Base-by-base conservation (phyloP, 192 early-diverging fungal genomes). In the Lobulomyces angularis region DNA sequence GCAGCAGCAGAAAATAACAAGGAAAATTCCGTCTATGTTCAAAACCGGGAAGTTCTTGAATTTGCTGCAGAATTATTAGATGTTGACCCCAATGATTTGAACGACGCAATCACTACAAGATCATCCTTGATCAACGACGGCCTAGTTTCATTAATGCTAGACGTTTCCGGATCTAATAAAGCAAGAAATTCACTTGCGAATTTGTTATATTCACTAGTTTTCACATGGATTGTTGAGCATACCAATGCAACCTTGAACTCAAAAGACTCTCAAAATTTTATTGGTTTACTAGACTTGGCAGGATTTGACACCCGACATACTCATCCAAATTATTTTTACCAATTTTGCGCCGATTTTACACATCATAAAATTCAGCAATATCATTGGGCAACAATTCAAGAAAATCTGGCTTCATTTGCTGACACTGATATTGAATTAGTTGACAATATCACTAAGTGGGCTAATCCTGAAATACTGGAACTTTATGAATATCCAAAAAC, bases 331-430 rank as follows among this genome's bases (percentile, higher is more conserved):
- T 72, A 66, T 51, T 56, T 89, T 60, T 74, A 80, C 51, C 72
- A 82, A 44, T 74, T 83, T 35, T 60, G 71, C 47, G 61, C 63
- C 46, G 90, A 90, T 61, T 88, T 80, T 51, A 79, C 87, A 40
- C 90, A 84, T 59, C 90, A 93, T 60, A 75, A 88, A 38, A 59
- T 92, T n/a, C n/a, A n/a, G n/a, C n/a, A n/a, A n/a, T n/a, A 73
- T 17, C 62, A 8, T 37, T 8, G 21, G 12, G 9, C n/a, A 1
- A 37, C 37, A 2, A 8, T 24, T 8, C 37, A 20, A 20, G 6
- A 8, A 1, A 14, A 37, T 9, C 37, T 24, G n/a, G 37, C 21
- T 24, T 24, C 37, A 6, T 24, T 20, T 24, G 37, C 1, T 9
- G n/a, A n/a, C n/a, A n/a, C n/a, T n/a, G n/a, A n/a, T n/a, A n/a